These are phyloP conservation scores for Hyphopichia burtonii DNA, from an alignment of 1,139 yeast species.

Conservation along the genomic window DNA sequence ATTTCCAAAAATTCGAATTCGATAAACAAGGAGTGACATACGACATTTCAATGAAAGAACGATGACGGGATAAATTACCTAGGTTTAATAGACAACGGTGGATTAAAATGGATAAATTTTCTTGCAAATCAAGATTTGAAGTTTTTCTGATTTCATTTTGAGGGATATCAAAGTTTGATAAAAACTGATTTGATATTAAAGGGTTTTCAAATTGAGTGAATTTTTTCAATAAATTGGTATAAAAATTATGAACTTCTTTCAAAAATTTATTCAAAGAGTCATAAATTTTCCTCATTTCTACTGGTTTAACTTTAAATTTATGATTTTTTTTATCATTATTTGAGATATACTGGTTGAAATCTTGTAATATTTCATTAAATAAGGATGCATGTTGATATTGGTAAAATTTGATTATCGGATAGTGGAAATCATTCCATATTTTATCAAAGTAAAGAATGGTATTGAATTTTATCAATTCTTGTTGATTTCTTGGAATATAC, in stretches of 20 bases:
- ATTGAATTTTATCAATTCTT: constrained; percentile 22
- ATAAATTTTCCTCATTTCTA: constrained; percentile 58
- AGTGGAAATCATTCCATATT: constrained; percentile 62
- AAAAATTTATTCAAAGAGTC: constrained; percentile 50
- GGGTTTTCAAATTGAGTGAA: constrained; percentile 37
- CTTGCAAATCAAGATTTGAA: constrained; percentile 25
- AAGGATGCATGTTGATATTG: constrained; percentile 39
- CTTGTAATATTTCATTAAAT: constrained; percentile 15
- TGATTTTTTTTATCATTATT: constrained; percentile 19
- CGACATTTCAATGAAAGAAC: constrained; percentile 43
- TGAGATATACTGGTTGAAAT: constrained; percentile 10
- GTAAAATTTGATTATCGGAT: constrained; percentile 60
- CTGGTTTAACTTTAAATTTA: constrained; percentile 32
- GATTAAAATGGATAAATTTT: constrained; percentile 46
- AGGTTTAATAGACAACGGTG: constrained; percentile 56
- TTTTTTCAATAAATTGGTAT: constrained; percentile 35
- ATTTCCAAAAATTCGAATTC: constrained; percentile 31
- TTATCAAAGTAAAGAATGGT: constrained; percentile 41
- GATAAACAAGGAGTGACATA: constrained; percentile 39
- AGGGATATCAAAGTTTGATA: constrained; percentile 22
- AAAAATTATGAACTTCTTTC: constrained; percentile 47
- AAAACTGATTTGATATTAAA: constrained; percentile 29
- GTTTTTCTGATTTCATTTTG: constrained; percentile 14
- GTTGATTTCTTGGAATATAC: constrained; percentile 11
- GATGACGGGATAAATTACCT: constrained; percentile 62